Conservation (phyloP, 2,329 filamentous ascomycete genomes). For the Amylocarpus encephaloides region DNA sequence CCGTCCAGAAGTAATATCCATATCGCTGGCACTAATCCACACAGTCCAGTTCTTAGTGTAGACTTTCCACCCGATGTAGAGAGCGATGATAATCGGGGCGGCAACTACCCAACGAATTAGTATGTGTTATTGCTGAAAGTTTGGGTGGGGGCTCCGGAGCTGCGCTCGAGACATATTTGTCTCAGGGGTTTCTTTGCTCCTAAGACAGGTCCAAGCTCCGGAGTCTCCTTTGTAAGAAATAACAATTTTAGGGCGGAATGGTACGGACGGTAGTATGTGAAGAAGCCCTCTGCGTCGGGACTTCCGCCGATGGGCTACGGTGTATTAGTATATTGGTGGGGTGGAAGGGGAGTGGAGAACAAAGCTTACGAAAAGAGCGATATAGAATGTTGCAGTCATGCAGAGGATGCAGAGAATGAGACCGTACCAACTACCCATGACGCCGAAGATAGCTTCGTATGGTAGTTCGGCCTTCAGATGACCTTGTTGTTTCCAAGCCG, state of each 20-base stretch:
- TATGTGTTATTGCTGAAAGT: too few relatives aligned
- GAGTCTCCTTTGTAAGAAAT: too few relatives aligned
- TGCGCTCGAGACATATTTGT: too few relatives aligned
- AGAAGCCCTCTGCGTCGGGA: slow-evolving; percentile 46
- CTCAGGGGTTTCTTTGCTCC: too few relatives aligned
- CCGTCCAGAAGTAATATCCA: slow-evolving; percentile 19
- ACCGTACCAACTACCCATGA: slow-evolving; percentile 62
- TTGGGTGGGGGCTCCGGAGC: too few relatives aligned
- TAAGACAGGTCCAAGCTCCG: too few relatives aligned
- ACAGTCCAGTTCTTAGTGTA: slow-evolving; percentile 35
- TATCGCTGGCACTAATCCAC: slow-evolving; percentile 11
- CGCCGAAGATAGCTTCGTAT: slow-evolving; percentile 40
- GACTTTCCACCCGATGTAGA: slow-evolving; percentile 61
- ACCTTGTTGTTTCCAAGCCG: slow-evolving; percentile 53
- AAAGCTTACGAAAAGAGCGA: slow-evolving; percentile 33
- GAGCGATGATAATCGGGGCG: slow-evolving; percentile 43
- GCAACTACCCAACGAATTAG: too few relatives aligned
- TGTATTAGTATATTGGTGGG: background rate
- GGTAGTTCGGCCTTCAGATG: slow-evolving; percentile 42
- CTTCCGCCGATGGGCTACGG: slow-evolving; percentile 39
- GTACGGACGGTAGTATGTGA: slow-evolving; percentile 48
- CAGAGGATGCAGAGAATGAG: slow-evolving; percentile 61
- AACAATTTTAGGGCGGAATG: too few relatives aligned
- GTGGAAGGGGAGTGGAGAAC: background rate
- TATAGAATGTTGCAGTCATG: slow-evolving; percentile 47